Percentiles rank a stretch among this genome's conserved stretches.
phyloP scores from a whole-genome alignment of 345 rosid genomes.

The Citrus glauca region DNA sequence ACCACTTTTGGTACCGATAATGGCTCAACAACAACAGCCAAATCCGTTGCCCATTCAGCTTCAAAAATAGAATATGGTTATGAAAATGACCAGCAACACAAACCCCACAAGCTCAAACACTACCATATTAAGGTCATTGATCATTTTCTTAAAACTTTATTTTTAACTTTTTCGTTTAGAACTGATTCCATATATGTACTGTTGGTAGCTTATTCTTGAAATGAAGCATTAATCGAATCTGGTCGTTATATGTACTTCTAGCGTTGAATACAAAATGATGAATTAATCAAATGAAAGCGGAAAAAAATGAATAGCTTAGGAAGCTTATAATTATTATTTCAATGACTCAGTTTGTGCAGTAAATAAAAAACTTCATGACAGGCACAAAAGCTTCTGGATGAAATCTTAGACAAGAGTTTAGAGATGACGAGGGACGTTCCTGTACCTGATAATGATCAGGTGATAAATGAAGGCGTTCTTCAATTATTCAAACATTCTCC shows the following conservation, averaged over 20 bases:
- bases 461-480: slow-evolving; percentile 48
- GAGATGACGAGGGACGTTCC: slow-evolving; percentile 37
- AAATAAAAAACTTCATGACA: slow-evolving; percentile 28
- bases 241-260: not conserved
- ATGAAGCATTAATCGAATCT: not conserved
- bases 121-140: slow-evolving; percentile 65
- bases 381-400: slow-evolving; percentile 80
- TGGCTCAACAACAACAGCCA: slow-evolving; percentile 4
- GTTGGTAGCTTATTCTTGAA: not conserved
- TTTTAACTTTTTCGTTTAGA: not conserved
- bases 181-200: not conserved
- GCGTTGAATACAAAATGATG: not conserved
- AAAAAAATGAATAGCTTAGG: not conserved
- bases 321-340: not conserved
- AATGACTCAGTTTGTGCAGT: not conserved
- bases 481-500: slow-evolving; percentile 64
- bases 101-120: slow-evolving; percentile 64
- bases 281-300: too few species aligned
- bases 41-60: slow-evolving; percentile 12
- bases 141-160: not conserved
- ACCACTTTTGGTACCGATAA: slow-evolving; percentile 35
- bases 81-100: slow-evolving; percentile 18
- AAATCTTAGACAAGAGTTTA: slow-evolving; percentile 56
- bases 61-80: slow-evolving; percentile 19
- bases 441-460: slow-evolving; percentile 26